Conservation (phyloP, 495 filamentous ascomycete species). For the Penicillium coprophilum region DNA sequence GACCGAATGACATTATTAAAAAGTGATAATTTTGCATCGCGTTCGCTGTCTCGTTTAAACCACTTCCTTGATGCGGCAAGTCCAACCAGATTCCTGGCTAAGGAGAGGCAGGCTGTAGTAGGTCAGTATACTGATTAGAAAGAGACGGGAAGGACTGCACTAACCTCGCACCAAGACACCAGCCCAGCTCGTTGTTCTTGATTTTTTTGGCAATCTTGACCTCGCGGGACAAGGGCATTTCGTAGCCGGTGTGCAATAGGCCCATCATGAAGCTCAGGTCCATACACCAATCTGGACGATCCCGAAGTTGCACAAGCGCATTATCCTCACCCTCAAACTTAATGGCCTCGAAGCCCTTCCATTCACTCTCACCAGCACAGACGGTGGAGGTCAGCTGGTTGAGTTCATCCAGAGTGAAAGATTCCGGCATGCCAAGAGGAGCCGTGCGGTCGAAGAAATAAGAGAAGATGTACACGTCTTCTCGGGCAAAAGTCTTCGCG, state of each 20-base stretch:
- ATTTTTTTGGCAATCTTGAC: constrained; percentile 99
- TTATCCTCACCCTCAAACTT: constrained; percentile 67
- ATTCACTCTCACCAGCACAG: constrained; percentile 72
- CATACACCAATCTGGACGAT: constrained; percentile 84
- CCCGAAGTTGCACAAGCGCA: constrained; percentile 69
- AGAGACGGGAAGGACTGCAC: constrained; percentile 7
- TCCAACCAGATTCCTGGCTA: constrained; percentile 71
- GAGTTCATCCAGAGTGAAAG: constrained; percentile 85
- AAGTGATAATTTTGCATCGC: constrained; percentile 27
- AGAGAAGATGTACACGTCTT: constrained; percentile 94
- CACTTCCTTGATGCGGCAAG: constrained; percentile 67
- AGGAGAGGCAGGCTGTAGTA: constrained; percentile 66
- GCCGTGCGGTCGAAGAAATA: constrained; percentile 95
- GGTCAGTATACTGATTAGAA: constrained; percentile 30
- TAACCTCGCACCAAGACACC: constrained; percentile 96
- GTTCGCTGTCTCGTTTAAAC: constrained; percentile 34
- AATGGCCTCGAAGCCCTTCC: constrained; percentile 75
- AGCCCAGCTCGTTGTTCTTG: constrained; percentile 92
- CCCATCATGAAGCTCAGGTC: constrained; percentile 95
- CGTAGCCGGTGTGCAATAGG: constrained; percentile 91
- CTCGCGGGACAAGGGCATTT: constrained; percentile 94
- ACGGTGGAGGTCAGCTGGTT: constrained; percentile 79
- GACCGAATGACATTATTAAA: constrained; percentile 28
- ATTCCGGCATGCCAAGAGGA: constrained; percentile 92
- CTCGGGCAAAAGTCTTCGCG: constrained; percentile 84